A percentile compares a stretch with the other conserved stretches of the same genome.
Evolutionary conservation across 1,284 basidiomycete genomes (phyloP).

Genomic region (Ganoderma multipileum): DNA sequence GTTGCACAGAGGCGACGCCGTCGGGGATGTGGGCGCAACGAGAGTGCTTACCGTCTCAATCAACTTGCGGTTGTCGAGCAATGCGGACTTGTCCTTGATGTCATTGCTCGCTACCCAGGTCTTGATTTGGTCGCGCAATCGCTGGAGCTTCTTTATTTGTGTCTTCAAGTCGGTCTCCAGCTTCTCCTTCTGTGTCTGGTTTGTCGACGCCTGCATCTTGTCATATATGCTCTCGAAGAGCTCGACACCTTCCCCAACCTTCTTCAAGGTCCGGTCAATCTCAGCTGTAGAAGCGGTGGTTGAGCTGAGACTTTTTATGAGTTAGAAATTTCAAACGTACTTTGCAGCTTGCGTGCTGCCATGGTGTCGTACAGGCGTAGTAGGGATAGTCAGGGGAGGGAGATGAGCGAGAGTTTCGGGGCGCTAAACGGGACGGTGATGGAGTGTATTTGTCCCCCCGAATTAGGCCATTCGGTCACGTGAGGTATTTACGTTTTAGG

Average conservation of each 20-base stretch:
- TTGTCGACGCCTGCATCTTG: conserved; percentile 94
- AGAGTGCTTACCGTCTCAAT: conserved; percentile 91
- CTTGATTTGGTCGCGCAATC: conserved; percentile 98
- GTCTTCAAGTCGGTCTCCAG: conserved; percentile 95
- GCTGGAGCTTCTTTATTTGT: conserved; percentile 99
- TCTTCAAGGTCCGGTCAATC: conserved; percentile 96
- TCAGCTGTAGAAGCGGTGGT: conserved; percentile 66
- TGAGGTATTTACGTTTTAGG: not conserved
- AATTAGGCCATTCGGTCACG: conserved; percentile 22
- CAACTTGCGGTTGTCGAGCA: conserved; percentile 93
- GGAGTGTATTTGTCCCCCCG: conserved; percentile 31
- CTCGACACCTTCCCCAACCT: conserved; percentile 93
- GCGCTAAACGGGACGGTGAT: conserved; percentile 28
- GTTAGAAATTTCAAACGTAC: conserved; percentile 48
- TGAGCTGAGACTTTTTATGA: conserved; percentile 6
- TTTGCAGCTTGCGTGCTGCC: conserved; percentile 86
- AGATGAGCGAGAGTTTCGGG: conserved; percentile 26
- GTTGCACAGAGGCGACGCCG: conserved; percentile 13
- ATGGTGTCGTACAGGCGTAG: conserved; percentile 52
- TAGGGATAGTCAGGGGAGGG: conserved; percentile 31
- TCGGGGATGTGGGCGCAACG: conserved; percentile 5
- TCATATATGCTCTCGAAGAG: conserved; percentile 95
- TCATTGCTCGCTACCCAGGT: conserved; percentile 98
- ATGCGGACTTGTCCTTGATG: conserved; percentile 97
- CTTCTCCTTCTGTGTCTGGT: conserved; percentile 97